Conservation (phyloP, 768 basidiomycete species). For the Rhodosporidiobolus sp. region DNA sequence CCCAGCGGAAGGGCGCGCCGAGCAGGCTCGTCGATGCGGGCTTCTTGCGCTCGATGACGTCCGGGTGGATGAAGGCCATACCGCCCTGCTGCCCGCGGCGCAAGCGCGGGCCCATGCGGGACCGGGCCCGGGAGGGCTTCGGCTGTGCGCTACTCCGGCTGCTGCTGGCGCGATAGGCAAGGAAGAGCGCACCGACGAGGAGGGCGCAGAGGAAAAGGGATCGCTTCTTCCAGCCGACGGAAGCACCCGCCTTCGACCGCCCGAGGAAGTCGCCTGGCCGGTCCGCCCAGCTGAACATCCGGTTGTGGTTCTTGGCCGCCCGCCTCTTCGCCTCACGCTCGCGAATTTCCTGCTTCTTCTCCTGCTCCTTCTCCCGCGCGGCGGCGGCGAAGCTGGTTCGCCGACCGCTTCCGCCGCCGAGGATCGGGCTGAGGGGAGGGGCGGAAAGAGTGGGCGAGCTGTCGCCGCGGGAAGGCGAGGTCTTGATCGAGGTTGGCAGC, state of each 20-base stretch:
- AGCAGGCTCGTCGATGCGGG: constrained; percentile 3
- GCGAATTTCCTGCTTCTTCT: constrained; percentile 25
- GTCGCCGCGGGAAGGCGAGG: constrained; percentile 2
- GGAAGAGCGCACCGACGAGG: not conserved
- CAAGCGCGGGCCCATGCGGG: not conserved
- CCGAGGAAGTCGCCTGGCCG: constrained; percentile 1
- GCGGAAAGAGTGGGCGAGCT: constrained; percentile 20
- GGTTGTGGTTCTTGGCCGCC: constrained; percentile 10
- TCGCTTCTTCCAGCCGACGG: not conserved
- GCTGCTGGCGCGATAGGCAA: not conserved
- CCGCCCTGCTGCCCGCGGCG: not conserved
- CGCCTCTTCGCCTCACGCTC: constrained; percentile 25
- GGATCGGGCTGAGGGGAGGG: constrained; percentile 10
- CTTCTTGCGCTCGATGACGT: constrained; percentile 22
- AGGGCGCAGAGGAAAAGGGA: not conserved
- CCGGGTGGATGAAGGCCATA: constrained; percentile 29
- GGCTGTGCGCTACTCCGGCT: not conserved
- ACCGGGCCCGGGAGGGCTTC: not conserved
- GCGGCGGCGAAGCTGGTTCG: constrained; percentile 22
- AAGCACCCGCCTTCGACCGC: not conserved
- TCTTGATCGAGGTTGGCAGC: constrained; percentile 20
- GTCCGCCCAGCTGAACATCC: constrained; percentile 25
- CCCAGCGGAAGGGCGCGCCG: constrained; percentile 14
- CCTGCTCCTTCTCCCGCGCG: constrained; percentile 35
- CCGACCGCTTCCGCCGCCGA: constrained; percentile 4